phyloP scores from a whole-genome alignment of 1,284 basidiomycete species.

The Ustilago loliicola region DNA sequence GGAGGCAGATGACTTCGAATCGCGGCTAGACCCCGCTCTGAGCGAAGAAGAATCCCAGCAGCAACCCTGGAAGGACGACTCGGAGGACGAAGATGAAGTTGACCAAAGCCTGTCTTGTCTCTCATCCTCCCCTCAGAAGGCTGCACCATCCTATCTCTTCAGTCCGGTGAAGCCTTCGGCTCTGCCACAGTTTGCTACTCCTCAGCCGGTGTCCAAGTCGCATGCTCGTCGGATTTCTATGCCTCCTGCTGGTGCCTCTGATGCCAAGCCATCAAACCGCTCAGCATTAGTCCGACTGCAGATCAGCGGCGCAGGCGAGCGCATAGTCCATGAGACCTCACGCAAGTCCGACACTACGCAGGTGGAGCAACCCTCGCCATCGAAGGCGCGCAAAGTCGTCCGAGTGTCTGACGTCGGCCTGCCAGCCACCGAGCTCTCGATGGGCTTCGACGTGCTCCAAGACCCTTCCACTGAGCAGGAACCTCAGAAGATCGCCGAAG shows the following conservation, averaged over 20 bases:
- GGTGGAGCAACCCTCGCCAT: conserved; percentile 22
- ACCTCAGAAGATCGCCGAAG: conserved; percentile 27
- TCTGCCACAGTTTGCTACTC: conserved; percentile 40
- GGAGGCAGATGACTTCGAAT: conserved; percentile 21
- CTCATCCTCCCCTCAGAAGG: conserved; percentile 21
- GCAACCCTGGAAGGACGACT: conserved; percentile 25
- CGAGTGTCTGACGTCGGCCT: conserved; percentile 47
- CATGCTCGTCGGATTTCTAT: conserved; percentile 36
- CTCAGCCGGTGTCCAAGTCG: conserved; percentile 30
- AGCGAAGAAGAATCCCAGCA: conserved; percentile 20
- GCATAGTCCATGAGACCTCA: conserved; percentile 25
- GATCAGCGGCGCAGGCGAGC: conserved; percentile 41
- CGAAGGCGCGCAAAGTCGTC: conserved; percentile 31
- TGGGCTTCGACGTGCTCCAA: conserved; percentile 42
- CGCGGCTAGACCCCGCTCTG: conserved; percentile 28
- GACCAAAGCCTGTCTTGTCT: conserved; percentile 44
- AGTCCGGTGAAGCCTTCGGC: conserved; percentile 41
- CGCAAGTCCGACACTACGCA: not conserved
- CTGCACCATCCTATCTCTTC: conserved; percentile 17
- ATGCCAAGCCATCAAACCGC: conserved; percentile 26
- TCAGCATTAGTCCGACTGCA: conserved; percentile 41
- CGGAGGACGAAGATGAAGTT: conserved; percentile 51
- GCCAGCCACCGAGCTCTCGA: conserved; percentile 39
- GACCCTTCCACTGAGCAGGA: conserved; percentile 20
- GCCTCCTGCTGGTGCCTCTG: conserved; percentile 30